Evolutionary conservation across 1,284 basidiomycete species (phyloP).

Genomic region (Xerocomus nothofagi): DNA sequence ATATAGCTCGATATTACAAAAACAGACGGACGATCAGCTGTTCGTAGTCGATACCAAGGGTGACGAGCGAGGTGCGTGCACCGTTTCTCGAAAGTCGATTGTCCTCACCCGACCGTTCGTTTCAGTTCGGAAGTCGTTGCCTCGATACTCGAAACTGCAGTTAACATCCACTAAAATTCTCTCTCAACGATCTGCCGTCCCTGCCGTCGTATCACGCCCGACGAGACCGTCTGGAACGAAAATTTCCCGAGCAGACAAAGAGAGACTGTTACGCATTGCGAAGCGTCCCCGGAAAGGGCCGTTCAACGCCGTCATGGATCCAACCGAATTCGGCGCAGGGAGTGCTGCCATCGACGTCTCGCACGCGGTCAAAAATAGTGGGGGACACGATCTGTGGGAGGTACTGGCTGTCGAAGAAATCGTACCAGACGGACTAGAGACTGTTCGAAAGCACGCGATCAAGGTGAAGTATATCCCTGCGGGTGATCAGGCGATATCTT

Average conservation of each 20-base stretch:
- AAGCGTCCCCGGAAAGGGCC: slow-evolving; percentile 69
- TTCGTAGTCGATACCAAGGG: slow-evolving; percentile 81
- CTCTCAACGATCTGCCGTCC: slow-evolving; percentile 79
- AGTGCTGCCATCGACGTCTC: slow-evolving; percentile 61
- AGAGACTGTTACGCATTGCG: slow-evolving; percentile 70
- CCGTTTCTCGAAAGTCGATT: not conserved
- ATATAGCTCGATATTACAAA: slow-evolving; percentile 56
- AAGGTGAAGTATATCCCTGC: slow-evolving; percentile 43
- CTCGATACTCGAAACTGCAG: slow-evolving; percentile 52
- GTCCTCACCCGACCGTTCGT: not conserved
- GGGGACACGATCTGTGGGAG: slow-evolving; percentile 74
- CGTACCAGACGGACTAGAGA: slow-evolving; percentile 44
- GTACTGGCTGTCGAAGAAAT: slow-evolving; percentile 35
- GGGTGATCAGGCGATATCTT: not conserved
- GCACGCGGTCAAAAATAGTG: slow-evolving; percentile 69
- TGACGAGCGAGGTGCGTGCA: slow-evolving; percentile 66
- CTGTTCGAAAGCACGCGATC: slow-evolving; percentile 43
- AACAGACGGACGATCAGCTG: slow-evolving; percentile 68
- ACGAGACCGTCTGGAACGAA: slow-evolving; percentile 35
- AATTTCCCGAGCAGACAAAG: slow-evolving; percentile 66
- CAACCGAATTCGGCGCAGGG: slow-evolving; percentile 60
- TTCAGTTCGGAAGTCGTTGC: slow-evolving; percentile 57
- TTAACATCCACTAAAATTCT: slow-evolving; percentile 85
- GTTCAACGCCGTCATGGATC: slow-evolving; percentile 67
- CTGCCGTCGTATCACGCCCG: slow-evolving; percentile 69